Percentiles rank a stretch among this genome's conserved stretches.
Conservation (phyloP, 306 rosid genomes). For the Sechiopsis laciniata region DNA sequence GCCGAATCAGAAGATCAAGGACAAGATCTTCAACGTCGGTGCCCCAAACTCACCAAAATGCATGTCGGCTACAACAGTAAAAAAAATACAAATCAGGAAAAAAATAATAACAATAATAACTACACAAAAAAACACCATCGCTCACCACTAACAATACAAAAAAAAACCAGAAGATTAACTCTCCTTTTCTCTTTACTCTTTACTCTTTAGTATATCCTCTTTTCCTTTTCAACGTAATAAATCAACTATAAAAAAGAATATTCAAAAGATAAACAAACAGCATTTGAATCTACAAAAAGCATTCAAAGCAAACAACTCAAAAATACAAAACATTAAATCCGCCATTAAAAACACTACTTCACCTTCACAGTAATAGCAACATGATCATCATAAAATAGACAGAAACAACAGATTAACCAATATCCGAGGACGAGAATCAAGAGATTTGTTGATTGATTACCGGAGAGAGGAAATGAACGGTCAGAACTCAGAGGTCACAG, state of each 20-base stretch:
- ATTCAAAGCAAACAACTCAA: neutral
- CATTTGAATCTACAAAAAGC: neutral
- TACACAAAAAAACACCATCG: neutral
- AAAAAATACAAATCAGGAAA: neutral
- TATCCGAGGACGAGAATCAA: neutral
- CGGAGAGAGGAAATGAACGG: neutral
- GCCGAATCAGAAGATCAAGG: conserved; percentile 4
- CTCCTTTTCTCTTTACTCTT: neutral
- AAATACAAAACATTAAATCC: neutral
- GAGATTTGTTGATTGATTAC: neutral
- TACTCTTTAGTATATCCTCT: conserved; percentile 7
- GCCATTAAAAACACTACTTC: neutral
- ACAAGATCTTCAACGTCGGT: conserved; percentile 37
- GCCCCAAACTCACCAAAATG: conserved; percentile 24
- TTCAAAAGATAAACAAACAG: neutral
- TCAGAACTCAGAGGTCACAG: neutral
- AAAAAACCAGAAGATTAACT: neutral
- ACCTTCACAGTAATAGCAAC: neutral
- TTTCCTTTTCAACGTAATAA: conserved; percentile 14
- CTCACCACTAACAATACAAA: neutral
- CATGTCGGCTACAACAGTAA: conserved; percentile 12
- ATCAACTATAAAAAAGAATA: neutral
- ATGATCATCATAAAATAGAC: neutral
- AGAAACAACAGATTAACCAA: neutral
- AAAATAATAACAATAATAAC: too few relatives aligned